Evolutionary conservation across 2,329 filamentous ascomycete genomes (phyloP).

Genomic region (Paraconiothyrium brasiliense): DNA sequence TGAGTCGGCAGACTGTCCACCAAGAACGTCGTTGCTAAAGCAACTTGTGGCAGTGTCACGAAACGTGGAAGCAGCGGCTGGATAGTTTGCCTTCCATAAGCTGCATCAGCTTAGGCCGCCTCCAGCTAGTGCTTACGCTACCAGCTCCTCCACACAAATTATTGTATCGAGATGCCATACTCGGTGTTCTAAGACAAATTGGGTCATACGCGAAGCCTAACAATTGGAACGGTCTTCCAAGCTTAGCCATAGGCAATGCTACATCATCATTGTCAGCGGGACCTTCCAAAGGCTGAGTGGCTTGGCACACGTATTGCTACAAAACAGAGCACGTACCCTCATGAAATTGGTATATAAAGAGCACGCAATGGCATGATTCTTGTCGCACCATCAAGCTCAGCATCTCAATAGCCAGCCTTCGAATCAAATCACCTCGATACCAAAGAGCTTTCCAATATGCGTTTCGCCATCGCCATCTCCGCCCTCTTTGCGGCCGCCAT

Average conservation of each 20-base stretch:
- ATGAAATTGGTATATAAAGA: constrained; percentile 1
- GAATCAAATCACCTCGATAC: background rate
- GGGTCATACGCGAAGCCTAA: no score
- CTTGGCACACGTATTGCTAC: background rate
- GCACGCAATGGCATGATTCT: background rate
- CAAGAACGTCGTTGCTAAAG: background rate
- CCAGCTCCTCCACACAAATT: background rate
- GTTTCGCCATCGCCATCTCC: constrained; percentile 6
- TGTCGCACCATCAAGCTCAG: background rate
- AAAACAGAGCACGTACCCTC: background rate
- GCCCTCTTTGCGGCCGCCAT: constrained; percentile 5
- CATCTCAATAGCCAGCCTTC: background rate
- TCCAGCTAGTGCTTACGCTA: constrained; percentile 7
- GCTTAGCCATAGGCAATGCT: background rate
- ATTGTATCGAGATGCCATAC: background rate
- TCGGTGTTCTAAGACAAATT: background rate
- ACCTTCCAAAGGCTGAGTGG: background rate
- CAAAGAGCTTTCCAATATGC: background rate
- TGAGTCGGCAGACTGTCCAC: background rate
- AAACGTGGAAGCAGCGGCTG: background rate
- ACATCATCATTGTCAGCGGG: background rate
- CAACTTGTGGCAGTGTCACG: background rate
- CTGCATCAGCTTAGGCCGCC: background rate
- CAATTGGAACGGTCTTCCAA: background rate
- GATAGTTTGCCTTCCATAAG: background rate